Evolutionary conservation across 306 rosid genomes (phyloP).

Genomic region (Comarum palustre): DNA sequence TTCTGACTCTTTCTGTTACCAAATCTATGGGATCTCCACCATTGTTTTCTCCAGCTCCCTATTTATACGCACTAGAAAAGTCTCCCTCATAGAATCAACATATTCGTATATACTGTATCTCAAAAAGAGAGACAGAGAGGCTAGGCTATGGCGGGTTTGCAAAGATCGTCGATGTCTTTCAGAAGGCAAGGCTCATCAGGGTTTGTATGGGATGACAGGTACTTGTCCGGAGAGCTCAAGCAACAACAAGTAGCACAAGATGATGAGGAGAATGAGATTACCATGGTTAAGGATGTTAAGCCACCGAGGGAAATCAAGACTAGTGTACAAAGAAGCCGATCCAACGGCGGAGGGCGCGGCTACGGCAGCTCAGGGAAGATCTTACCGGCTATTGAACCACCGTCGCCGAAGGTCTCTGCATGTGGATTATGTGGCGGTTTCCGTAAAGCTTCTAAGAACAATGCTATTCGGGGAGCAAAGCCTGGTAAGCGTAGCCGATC

Average conservation of each 20-base stretch:
- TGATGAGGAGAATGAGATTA: neutral
- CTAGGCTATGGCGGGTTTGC: constrained; percentile 61
- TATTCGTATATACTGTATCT: neutral
- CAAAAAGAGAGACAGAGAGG: neutral
- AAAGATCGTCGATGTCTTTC: constrained; percentile 77
- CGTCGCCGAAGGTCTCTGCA: constrained; percentile 74
- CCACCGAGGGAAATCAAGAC: constrained; percentile 29
- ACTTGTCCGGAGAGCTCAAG: constrained; percentile 50
- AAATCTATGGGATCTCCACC: neutral
- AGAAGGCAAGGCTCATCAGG: constrained; percentile 92
- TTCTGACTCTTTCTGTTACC: neutral
- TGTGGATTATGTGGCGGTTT: constrained; percentile 67
- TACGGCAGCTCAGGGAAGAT: constrained; percentile 55
- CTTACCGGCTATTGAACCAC: constrained; percentile 71
- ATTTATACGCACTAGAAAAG: neutral
- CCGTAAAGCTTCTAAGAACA: constrained; percentile 39
- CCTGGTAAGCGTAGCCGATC: constrained; percentile 39
- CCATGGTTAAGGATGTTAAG: constrained; percentile 14
- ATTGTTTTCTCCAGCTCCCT: neutral
- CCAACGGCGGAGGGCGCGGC: constrained; percentile 52
- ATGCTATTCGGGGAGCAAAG: constrained; percentile 29
- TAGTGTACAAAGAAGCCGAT: constrained; percentile 45
- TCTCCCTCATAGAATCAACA: neutral
- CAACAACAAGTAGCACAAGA: constrained; percentile 10
- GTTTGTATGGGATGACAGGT: constrained; percentile 70